A percentile compares a stretch with the other conserved stretches of the same genome.
Evolutionary conservation across 2,329 filamentous ascomycete genomes (phyloP).

Genomic region (Pseudodiploospora longispora): DNA sequence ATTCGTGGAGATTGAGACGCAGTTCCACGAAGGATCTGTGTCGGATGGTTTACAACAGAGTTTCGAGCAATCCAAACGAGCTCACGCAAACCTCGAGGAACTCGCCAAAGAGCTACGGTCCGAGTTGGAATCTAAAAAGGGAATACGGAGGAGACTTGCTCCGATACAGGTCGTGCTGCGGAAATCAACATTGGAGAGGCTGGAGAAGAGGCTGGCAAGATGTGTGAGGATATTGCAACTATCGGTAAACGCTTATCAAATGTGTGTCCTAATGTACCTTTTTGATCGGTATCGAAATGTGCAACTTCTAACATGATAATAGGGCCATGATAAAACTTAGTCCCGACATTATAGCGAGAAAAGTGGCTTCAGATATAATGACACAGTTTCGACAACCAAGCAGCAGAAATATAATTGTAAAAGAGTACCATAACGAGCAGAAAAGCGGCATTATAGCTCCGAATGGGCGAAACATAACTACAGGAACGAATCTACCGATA

Average conservation of each 20-base stretch:
- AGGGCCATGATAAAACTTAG: constrained; percentile 13
- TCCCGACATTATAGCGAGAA: constrained; percentile 9
- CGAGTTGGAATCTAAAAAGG: constrained; percentile 9
- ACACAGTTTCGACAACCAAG: neutral
- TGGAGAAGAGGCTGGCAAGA: constrained; percentile 11
- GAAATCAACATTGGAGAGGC: constrained; percentile 11
- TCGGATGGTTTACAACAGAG: constrained; percentile 5
- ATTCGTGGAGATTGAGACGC: constrained; percentile 11
- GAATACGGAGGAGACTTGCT: constrained; percentile 11
- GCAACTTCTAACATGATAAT: too few species aligned
- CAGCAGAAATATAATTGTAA: neutral
- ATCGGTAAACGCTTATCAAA: constrained; percentile 11
- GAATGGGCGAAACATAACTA: neutral
- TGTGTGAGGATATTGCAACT: constrained; percentile 11
- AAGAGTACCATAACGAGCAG: neutral
- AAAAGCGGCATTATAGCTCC: neutral
- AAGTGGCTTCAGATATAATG: constrained; percentile 7
- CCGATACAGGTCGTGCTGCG: constrained; percentile 13
- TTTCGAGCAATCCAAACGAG: constrained; percentile 7
- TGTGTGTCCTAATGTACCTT: constrained; percentile 10
- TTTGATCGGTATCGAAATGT: neutral
- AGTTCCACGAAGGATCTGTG: constrained; percentile 8
- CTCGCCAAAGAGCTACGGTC: constrained; percentile 11
- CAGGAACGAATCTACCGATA: neutral
- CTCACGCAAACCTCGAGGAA: constrained; percentile 8